Evolutionary conservation across 768 basidiomycete species (phyloP), one percentile per base, ranked within the genome.

Genomic region (Asterophora lycoperdoides): DNA sequence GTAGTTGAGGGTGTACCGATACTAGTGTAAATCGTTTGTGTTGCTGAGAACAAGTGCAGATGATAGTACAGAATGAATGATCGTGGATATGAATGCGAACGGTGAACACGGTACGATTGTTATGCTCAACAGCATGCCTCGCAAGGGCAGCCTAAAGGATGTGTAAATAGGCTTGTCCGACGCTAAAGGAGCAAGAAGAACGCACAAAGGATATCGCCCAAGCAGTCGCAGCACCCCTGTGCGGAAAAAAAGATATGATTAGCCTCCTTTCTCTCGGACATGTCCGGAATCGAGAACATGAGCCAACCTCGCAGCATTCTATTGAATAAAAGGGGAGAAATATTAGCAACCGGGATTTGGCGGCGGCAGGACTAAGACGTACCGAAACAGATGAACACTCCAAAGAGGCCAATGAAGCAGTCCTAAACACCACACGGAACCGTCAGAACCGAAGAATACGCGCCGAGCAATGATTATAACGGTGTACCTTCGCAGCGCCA

Each of bases 111-210:
- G 23, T 23, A 23, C 23, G 23, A 54, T 70, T 71, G n/a, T n/a
- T n/a, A n/a, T n/a, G n/a, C n/a, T n/a, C n/a, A 83, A 63, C 84
- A 86, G 63, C 79, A 81, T 78, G 86, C 79, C 69, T 88, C 86
- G 71, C 86, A 88, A 8, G 86, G 86, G 74, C 84, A 88, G 66
- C 85, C 85, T 87, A 44, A 7, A 0, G 26, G 28, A 5, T n/a
- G 13, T 8, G 30, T 20, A 8, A 23, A 23, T n/a, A 26, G 28
- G n/a, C 19, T 8, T 47, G 13, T 8, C 43, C 43, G 18, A 37
- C 15, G 10, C 13, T 11, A 15, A n/a, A 14, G 28, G 5, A 30
- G 3, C 15, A 14, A 20, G 26, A 40, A 11, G 14, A 34, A 66
- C 86, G 62, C 60, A 87, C 86, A 89, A 37, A 88, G 55, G 56